Base-by-base conservation (phyloP, 164 flowering plant genomes). In the Annona squamosa region DNA sequence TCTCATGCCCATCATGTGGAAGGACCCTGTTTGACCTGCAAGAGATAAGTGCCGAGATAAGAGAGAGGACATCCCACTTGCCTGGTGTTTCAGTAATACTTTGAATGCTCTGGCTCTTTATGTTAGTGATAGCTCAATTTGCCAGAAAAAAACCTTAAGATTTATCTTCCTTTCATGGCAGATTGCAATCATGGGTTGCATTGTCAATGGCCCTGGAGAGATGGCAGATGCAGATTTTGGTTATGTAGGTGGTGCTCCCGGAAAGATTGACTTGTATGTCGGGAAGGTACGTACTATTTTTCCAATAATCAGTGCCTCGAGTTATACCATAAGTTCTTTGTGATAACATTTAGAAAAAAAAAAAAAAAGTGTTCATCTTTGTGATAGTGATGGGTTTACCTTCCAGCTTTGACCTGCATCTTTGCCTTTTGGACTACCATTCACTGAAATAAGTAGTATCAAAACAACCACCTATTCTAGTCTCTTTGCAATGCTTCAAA, bases 151-250 rank as follows among this genome's bases (percentile, higher is more conserved):
- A 52, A 66, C 4, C 68, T 17, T 12, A 66, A 52, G 43, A 13
- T 66, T 44, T 68, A 56, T 7, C 18, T 5, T 16, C 47, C 26
- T 66, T 18, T 3, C 13, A 2, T 77, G 73, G 74, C 85, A 94
- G 98, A 95, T 95, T 75, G 99, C 99, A 46, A 95, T 95, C 78
- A 95, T 95, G 99, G 99, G 99, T 72, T 95, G 99, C 86, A 95
- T 92, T 48, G 99, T 95, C 46, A 95, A 95, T 78, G 99, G 99
- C 66, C 99, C 98, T 0, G 99, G 99, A 70, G 99, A 95, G 84
- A 95, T 95, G 99, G 99, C 98, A 64, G 99, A 95, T 85, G 99
- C 99, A 59, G 98, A 95, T 84, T 95, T 95, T 80, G 99, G 99
- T 0, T 95, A 95, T 72, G 99, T 95, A 43, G 99, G 97, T 70